A percentile compares a stretch with the other conserved stretches of the same genome.
These are phyloP conservation scores for Xylona heveae DNA, from an alignment of 495 filamentous ascomycete species.

Conservation along the genomic window DNA sequence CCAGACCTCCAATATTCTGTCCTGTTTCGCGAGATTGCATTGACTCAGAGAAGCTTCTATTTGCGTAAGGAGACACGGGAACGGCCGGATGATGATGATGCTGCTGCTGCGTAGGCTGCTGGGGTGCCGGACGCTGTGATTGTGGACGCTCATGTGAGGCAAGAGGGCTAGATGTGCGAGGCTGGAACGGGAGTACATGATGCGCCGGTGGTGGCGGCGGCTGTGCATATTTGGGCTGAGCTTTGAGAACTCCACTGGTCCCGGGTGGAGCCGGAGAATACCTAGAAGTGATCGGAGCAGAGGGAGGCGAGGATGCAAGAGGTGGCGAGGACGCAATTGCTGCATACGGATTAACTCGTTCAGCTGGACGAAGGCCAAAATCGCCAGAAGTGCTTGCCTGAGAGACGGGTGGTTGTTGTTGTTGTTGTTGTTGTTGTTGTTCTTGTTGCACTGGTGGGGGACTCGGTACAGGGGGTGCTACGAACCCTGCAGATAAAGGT, in stretches of 20 bases:
- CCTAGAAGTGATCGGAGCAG: constrained; percentile 18
- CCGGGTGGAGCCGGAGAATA: constrained; percentile 41
- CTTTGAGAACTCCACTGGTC: constrained; percentile 15
- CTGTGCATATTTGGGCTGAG: constrained; percentile 18
- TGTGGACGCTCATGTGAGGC: constrained; percentile 36
- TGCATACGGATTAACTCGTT: constrained; percentile 43
- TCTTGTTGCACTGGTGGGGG: constrained; percentile 4
- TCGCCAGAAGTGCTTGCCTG: constrained; percentile 16
- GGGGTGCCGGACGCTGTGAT: constrained; percentile 21
- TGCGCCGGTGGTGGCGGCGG: constrained; percentile 18
- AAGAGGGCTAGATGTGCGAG: constrained; percentile 68
- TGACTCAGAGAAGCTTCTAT: too few species aligned
- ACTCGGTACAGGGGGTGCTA: constrained; percentile 10
- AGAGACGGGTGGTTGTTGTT: constrained; percentile 21
- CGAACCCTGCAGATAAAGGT: constrained; percentile 11
- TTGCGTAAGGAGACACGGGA: too few species aligned
- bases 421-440: constrained; percentile 7
- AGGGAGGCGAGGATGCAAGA: constrained; percentile 20
- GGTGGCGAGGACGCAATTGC: constrained; percentile 17
- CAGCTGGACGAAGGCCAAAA: constrained; percentile 26
- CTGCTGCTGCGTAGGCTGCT: too few species aligned
- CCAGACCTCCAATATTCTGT: too few species aligned
- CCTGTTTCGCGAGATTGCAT: too few species aligned
- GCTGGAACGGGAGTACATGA: constrained; percentile 43
- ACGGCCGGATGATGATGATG: too few species aligned